Evolutionary conservation across 345 rosid genomes (phyloP).

Genomic region (Citrus reticulata): DNA sequence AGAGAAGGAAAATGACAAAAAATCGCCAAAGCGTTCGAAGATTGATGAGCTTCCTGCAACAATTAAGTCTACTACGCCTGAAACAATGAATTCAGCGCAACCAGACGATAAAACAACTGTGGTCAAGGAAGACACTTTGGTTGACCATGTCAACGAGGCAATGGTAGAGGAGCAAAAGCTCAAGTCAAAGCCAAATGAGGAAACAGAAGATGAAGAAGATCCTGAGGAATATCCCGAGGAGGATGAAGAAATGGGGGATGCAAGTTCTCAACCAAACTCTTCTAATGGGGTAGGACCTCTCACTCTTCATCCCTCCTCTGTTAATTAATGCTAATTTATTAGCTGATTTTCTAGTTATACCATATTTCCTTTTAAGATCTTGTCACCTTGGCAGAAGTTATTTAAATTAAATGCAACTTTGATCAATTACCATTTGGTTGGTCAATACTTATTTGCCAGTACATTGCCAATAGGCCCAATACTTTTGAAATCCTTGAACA

Average conservation of each 20-base stretch:
- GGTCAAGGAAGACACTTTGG: conserved; percentile 31
- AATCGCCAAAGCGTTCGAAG: conserved; percentile 52
- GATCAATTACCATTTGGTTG: neutral
- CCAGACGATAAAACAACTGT: conserved; percentile 34
- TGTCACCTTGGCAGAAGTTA: neutral
- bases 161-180: conserved; percentile 35
- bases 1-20: conserved; percentile 42
- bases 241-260: conserved; percentile 52
- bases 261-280: conserved; percentile 33
- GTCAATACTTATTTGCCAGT: neutral
- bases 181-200: conserved; percentile 37
- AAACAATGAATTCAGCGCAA: conserved; percentile 25
- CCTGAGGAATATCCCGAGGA: conserved; percentile 72
- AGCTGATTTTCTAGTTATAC: neutral
- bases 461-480: neutral
- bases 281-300: conserved; percentile 47
- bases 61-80: conserved; percentile 30
- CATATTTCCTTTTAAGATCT: neutral
- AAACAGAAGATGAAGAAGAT: conserved; percentile 49
- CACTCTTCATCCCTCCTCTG: neutral
- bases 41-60: conserved; percentile 46
- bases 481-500: neutral
- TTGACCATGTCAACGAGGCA: conserved; percentile 35
- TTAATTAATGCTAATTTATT: neutral
- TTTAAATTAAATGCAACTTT: neutral